A percentile compares a stretch with the other conserved stretches of the same genome.
Conservation (phyloP, 495 filamentous ascomycete species). For the Apiosordaria backusii region DNA sequence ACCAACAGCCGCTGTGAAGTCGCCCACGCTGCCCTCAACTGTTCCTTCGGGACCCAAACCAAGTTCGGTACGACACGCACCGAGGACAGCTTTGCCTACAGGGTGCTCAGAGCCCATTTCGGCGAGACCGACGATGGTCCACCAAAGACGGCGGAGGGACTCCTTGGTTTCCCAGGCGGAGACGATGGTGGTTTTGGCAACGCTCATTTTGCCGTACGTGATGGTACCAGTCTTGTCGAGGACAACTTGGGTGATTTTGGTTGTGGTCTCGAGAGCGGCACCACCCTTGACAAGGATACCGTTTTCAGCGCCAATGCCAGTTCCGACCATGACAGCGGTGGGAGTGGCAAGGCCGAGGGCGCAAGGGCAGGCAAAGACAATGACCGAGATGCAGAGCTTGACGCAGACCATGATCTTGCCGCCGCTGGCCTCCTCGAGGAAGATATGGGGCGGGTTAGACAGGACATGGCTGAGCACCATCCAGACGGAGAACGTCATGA, state of each 20-base stretch:
- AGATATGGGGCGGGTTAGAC: slow-evolving; percentile 77
- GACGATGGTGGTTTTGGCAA: slow-evolving; percentile 64
- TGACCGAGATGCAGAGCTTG: slow-evolving; percentile 97
- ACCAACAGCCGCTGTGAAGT: slow-evolving; percentile 81
- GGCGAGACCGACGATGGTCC: slow-evolving; percentile 86
- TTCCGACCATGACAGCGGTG: slow-evolving; percentile 98
- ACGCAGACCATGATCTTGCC: slow-evolving; percentile 94
- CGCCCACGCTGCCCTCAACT: slow-evolving; percentile 75
- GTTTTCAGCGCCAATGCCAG: slow-evolving; percentile 92
- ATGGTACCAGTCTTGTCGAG: slow-evolving; percentile 99
- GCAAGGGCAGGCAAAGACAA: slow-evolving; percentile 97
- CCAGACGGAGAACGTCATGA: slow-evolving; percentile 86
- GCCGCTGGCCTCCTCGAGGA: slow-evolving; percentile 73
- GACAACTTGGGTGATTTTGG: slow-evolving; percentile 88
- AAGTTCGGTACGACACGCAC: slow-evolving; percentile 68
- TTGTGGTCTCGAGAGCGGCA: slow-evolving; percentile 86
- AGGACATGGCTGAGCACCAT: slow-evolving; percentile 91
- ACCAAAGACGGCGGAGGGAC: slow-evolving; percentile 77
- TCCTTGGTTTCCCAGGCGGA: slow-evolving; percentile 65
- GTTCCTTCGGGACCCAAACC: slow-evolving; percentile 67
- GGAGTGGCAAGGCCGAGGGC: slow-evolving; percentile 91
- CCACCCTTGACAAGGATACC: slow-evolving; percentile 97
- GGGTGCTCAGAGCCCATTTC: slow-evolving; percentile 96
- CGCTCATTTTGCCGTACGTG: slow-evolving; percentile 91
- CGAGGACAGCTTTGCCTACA: slow-evolving; percentile 78